Conservation (phyloP, 169 alveolate species). For the Sarcocystis neurona region DNA sequence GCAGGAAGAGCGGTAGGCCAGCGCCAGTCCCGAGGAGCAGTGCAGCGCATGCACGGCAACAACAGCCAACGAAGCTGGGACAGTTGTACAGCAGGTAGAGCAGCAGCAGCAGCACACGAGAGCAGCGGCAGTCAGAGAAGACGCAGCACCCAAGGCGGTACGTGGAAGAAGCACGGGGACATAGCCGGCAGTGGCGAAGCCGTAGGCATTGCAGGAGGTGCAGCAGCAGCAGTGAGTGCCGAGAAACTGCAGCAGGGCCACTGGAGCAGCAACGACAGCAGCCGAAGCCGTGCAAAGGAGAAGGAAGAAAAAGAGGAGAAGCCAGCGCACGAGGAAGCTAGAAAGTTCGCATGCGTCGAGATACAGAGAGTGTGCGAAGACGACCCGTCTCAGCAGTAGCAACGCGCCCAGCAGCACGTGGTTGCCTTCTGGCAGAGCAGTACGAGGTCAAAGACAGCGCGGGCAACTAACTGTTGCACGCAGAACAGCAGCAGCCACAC, state of each 20-base stretch:
- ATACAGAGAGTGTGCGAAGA: too few species aligned
- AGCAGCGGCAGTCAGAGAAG: not conserved
- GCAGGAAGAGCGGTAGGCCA: too few species aligned
- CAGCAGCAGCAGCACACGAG: not conserved
- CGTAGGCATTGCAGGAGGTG: not conserved
- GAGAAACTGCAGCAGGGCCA: not conserved
- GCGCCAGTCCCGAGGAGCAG: too few species aligned
- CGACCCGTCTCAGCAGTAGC: too few species aligned
- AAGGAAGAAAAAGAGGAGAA: not conserved
- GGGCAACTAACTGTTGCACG: too few species aligned
- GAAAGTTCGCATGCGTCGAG: too few species aligned
- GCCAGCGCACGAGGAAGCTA: too few species aligned
- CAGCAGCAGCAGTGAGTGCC: constrained; percentile 20
- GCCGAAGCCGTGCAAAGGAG: not conserved
- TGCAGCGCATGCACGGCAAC: too few species aligned
- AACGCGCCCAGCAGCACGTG: too few species aligned
- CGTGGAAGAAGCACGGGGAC: not conserved
- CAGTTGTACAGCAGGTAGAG: not conserved
- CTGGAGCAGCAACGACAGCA: not conserved
- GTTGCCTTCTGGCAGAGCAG: too few species aligned
- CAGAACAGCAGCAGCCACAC: not conserved
- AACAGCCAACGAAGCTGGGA: too few species aligned
- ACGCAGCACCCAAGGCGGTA: not conserved
- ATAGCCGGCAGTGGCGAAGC: not conserved
- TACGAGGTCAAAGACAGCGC: too few species aligned